phyloP scores from a whole-genome alignment of 139 green algal genomes.

The Pleodorina starrii region DNA sequence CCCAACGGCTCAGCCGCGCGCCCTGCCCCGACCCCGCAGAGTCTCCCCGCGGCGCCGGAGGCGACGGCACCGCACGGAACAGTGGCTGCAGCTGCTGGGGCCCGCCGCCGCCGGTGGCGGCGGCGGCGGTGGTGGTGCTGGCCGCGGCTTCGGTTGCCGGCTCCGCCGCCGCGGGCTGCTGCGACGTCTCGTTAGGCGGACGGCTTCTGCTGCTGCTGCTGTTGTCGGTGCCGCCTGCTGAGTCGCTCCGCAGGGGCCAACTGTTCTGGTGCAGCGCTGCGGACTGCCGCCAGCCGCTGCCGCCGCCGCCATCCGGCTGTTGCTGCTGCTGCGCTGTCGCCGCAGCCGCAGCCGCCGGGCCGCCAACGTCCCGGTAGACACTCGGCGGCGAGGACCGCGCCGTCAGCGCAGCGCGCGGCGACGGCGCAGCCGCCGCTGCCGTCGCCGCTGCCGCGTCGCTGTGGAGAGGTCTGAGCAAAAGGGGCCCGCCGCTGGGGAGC shows the following conservation, averaged over 20 bases:
- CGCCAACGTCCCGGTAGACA: background rate
- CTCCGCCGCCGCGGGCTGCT: background rate
- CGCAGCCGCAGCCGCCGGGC: background rate
- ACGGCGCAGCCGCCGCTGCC: background rate
- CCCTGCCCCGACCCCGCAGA: background rate
- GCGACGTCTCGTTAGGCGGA: background rate
- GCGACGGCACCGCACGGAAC: background rate
- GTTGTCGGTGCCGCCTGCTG: constrained; percentile 4
- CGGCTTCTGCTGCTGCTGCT: background rate
- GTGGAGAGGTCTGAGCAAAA: background rate
- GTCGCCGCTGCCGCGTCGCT: background rate
- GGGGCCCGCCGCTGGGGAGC: no score
- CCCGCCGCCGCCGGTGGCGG: background rate
- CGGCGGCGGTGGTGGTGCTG: background rate
- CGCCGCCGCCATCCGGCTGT: background rate
- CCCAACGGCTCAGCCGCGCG: background rate
- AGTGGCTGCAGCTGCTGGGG: background rate
- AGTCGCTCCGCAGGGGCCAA: background rate
- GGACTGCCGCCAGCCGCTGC: background rate
- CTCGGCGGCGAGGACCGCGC: background rate
- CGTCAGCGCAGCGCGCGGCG: background rate
- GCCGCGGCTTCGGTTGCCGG: background rate
- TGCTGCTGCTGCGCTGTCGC: background rate
- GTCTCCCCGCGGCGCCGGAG: background rate
- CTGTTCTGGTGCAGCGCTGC: background rate